Evolutionary conservation across 805 yeast species (phyloP), one percentile per base, ranked within the genome.

Genomic region (Priceomyces melissophilus): DNA sequence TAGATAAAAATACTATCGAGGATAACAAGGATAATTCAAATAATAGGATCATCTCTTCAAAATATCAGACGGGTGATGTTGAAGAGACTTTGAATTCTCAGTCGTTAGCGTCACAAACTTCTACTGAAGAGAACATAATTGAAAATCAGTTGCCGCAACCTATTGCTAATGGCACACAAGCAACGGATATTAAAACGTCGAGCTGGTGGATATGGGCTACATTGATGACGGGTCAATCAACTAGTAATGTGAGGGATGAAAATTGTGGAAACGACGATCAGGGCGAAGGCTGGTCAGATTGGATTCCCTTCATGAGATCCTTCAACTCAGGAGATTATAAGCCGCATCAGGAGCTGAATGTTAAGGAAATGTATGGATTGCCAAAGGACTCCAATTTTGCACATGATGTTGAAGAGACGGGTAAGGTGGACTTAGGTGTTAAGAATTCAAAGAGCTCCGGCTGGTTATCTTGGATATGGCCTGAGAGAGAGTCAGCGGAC

Each of bases 391-490:
- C 8, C 4, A 20, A 20, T 20, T 4, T 4, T 20, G 7, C 4
- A 20, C 4, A 8, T 5, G 4, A 4, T 8, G 7, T 8, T 4
- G 25, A 20, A 8, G 25, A 20, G 8, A 20, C 8, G 8, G 4
- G 4, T 8, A 20, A 20, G 4, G 7, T 20, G 25, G 25, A 20
- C 25, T 20, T 20, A 20, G 8, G 8, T 20, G 8, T 20, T 20
- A 20, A 20, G 4, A 20, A 20, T 20, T 20, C 25, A 20, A 20
- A 20, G 8, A 20, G 8, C 25, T 20, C 25, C 4, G 12, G 32
- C 8, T 61, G 66, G 68, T 52, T 49, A 32, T 40, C 56, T n/a
- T 60, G 64, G 63, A 3, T 45, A 2, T 55, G 64, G 60, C 30
- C 39, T 3, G 9, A 34, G 4, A 17, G 44, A 7, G 44, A 45